Evolutionary conservation across 257 asterid genomes (phyloP), one percentile per base, ranked within the genome.

Genomic region (Solanum microdontum): DNA sequence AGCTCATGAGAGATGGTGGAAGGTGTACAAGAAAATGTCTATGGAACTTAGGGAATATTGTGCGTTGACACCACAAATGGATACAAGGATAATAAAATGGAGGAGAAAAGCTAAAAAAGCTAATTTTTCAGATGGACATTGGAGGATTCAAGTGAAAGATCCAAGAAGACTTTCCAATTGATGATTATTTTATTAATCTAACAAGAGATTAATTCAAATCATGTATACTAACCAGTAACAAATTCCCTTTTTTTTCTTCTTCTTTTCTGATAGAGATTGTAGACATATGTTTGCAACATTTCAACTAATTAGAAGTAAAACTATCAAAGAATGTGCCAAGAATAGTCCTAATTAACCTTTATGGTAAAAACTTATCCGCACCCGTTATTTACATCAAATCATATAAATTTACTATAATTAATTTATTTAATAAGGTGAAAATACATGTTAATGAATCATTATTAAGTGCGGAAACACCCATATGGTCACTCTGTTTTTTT

Each of bases 1-100:
- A 2, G 94, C 94, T 11, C 89, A 94, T 32, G 79, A 89, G 60
- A 90, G 74, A 73, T 96, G 98, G 98, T 94, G 98, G 98, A 33
- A 51, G 4, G 89, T 93, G 12, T 89, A 94, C 51, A 90, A 92
- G 32, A 72, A 82, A 55, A 94, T 94, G 96, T 92, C 95, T 0
- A 11, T 90, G 86, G 84, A 90, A 82, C 90, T 95, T 76, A 90
- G 84, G 84, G 37, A 80, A 0, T 89, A 70, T 87, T 95, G 98
- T 88, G 85, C 88, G 5, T 84, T 93, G 89, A 94, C 89, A 11
- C 89, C 89, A 8, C 51, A 77, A 82, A 91, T 90, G 91, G 91
- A 93, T 33, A 90, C 82, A 0, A 83, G 84, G 89, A 86, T 93
- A 55, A 76, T 17, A 1, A 45, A 34, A 87, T 68, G 91, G 26